These are phyloP conservation scores for Coleophoma eucalyptorum DNA, from an alignment of 2,329 filamentous ascomycete genomes.

Conservation along the genomic window DNA sequence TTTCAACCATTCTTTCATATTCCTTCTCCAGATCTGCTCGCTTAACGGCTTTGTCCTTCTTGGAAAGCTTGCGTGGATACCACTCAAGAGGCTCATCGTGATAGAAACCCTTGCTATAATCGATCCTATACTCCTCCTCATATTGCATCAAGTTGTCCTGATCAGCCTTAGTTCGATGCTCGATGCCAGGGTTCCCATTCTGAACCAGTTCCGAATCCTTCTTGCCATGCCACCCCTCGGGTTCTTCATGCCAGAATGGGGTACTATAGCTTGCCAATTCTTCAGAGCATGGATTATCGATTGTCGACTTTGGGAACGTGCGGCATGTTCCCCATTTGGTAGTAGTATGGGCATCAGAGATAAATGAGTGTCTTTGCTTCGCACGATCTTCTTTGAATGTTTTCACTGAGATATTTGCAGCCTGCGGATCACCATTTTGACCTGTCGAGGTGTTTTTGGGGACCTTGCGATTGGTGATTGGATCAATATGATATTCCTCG, in stretches of 20 bases:
- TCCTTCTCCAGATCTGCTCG: slow-evolving; percentile 10
- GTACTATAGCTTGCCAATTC: background rate
- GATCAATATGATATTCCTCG: slow-evolving; percentile 47
- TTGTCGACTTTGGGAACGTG: background rate
- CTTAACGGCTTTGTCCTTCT: slow-evolving; percentile 13
- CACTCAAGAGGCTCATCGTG: slow-evolving; percentile 23
- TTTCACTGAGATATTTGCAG: slow-evolving; percentile 21
- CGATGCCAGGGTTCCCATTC: background rate
- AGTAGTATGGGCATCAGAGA: background rate
- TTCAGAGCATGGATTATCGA: background rate
- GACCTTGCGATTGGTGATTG: slow-evolving; percentile 55
- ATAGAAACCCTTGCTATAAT: slow-evolving; percentile 31
- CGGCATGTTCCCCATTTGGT: background rate
- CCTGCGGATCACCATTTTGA: background rate
- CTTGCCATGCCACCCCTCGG: background rate
- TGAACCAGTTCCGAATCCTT: background rate
- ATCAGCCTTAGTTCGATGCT: background rate
- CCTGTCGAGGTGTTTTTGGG: slow-evolving; percentile 8
- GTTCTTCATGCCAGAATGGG: background rate
- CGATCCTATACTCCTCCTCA: slow-evolving; percentile 8
- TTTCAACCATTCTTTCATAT: background rate
- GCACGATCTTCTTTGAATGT: slow-evolving; percentile 31
- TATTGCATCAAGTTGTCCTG: background rate
- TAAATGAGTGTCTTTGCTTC: slow-evolving; percentile 25
- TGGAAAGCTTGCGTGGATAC: background rate